These are phyloP conservation scores for Delonix regia DNA, from an alignment of 306 rosid species.

Conservation along the genomic window DNA sequence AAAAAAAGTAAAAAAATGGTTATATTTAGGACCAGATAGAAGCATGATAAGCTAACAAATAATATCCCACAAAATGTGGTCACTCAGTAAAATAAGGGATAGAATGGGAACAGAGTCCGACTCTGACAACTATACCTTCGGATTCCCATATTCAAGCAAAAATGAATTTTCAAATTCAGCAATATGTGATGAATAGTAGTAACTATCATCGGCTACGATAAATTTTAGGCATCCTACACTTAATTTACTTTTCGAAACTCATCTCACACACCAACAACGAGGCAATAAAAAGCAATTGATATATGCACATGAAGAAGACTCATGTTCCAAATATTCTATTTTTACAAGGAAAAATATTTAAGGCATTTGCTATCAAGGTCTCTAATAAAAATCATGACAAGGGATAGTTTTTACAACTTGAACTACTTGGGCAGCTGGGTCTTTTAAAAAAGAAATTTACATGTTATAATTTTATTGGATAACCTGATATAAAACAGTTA, in stretches of 20 bases:
- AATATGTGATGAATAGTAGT: slow-evolving; percentile 13
- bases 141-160: slow-evolving; percentile 27
- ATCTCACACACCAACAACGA: slow-evolving; percentile 28
- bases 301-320: background rate
- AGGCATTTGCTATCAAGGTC: background rate
- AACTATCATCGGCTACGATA: slow-evolving; percentile 24
- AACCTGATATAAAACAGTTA: background rate
- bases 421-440: background rate
- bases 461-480: background rate
- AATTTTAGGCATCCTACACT: slow-evolving; percentile 28
- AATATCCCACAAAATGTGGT: slow-evolving; percentile 20
- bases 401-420: no score
- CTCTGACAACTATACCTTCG: slow-evolving; percentile 20
- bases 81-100: background rate
- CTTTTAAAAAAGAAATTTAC: background rate
- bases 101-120: slow-evolving; percentile 13
- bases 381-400: background rate
- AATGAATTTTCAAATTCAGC: slow-evolving; percentile 22
- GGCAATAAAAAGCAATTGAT: background rate
- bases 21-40: slow-evolving; percentile 28
- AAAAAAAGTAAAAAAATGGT: slow-evolving; percentile 21
- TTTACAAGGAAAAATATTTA: background rate
- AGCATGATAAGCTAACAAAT: slow-evolving; percentile 8
- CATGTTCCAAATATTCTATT: slow-evolving; percentile 32
- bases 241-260: slow-evolving; percentile 23